Percentiles rank a stretch among this genome's conserved stretches.
Conservation (phyloP, 2,329 filamentous ascomycete species). For the Coniochaeta sp. region DNA sequence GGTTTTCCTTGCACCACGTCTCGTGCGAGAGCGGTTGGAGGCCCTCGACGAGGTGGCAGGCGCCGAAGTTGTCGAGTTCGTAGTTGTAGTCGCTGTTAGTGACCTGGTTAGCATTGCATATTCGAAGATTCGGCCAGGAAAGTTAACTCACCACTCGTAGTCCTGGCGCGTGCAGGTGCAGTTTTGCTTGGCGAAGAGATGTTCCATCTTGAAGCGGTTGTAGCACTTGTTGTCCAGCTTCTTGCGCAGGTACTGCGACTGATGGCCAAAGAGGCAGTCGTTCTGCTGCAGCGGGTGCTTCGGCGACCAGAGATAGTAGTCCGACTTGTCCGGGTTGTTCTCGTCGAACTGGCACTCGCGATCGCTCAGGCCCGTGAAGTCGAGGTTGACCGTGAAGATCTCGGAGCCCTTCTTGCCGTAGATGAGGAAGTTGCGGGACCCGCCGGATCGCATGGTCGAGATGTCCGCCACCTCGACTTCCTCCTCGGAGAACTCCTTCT, state of each 20-base stretch:
- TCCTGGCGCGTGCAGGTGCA: constrained; percentile 80
- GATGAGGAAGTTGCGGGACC: constrained; percentile 82
- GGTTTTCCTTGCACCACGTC: constrained; percentile 50
- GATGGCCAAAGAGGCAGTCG: constrained; percentile 88
- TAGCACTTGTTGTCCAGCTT: constrained; percentile 71
- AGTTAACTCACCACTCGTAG: constrained; percentile 78
- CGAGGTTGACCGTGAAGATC: constrained; percentile 72
- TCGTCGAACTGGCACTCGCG: constrained; percentile 65
- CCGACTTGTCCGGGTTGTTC: constrained; percentile 41
- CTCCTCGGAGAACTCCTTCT: constrained; percentile 64
- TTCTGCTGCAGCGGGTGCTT: constrained; percentile 71
- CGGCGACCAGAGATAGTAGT: constrained; percentile 86
- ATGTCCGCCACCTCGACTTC: constrained; percentile 72
- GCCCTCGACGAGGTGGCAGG: constrained; percentile 71
- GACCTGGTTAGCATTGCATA: constrained; percentile 17
- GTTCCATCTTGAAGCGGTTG: constrained; percentile 66
- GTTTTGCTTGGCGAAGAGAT: constrained; percentile 66
- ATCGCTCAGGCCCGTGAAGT: constrained; percentile 77
- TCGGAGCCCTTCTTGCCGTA: constrained; percentile 64
- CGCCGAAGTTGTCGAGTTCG: constrained; percentile 68
- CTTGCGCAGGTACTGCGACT: constrained; percentile 86
- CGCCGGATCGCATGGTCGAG: constrained; percentile 82
- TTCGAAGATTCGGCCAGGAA: neutral
- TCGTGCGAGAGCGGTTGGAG: constrained; percentile 49
- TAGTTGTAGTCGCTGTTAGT: constrained; percentile 79